phyloP scores from a whole-genome alignment of 106 monocot genomes.

The Allium cepa region DNA sequence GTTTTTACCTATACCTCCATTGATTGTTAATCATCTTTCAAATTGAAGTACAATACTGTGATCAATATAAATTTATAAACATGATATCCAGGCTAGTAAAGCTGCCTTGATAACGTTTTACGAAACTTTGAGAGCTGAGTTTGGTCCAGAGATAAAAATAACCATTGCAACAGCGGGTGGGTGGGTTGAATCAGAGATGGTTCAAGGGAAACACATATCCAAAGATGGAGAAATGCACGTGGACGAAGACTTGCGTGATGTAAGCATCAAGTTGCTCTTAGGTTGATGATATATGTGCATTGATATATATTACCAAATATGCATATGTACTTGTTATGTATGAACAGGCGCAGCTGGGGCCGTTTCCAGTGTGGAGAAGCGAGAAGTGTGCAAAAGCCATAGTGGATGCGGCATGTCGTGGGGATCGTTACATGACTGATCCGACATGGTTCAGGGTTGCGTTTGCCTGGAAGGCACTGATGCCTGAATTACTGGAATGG shows the following conservation, averaged over 20 bases:
- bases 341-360: constrained; percentile 43
- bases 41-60: too few species aligned
- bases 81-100: constrained; percentile 53
- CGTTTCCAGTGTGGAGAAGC: constrained; percentile 28
- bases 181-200: constrained; percentile 59
- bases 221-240: constrained; percentile 43
- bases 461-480: constrained; percentile 16
- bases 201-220: constrained; percentile 47
- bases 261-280: not conserved
- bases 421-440: constrained; percentile 51
- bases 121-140: constrained; percentile 56
- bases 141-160: constrained; percentile 38
- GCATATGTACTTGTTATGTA: not conserved
- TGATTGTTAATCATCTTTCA: too few species aligned
- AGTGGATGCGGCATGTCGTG: constrained; percentile 43
- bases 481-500: constrained; percentile 50
- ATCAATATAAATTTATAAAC: too few species aligned
- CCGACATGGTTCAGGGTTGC: constrained; percentile 43
- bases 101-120: constrained; percentile 68
- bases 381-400: constrained; percentile 28
- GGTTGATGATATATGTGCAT: not conserved
- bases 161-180: constrained; percentile 50
- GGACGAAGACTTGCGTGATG: not conserved
- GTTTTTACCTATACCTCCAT: not conserved
- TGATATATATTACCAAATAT: too few species aligned